A percentile compares a stretch with the other conserved stretches of the same genome.
Conservation (phyloP, 257 asterid genomes). For the Lithospermum erythrorhizon region DNA sequence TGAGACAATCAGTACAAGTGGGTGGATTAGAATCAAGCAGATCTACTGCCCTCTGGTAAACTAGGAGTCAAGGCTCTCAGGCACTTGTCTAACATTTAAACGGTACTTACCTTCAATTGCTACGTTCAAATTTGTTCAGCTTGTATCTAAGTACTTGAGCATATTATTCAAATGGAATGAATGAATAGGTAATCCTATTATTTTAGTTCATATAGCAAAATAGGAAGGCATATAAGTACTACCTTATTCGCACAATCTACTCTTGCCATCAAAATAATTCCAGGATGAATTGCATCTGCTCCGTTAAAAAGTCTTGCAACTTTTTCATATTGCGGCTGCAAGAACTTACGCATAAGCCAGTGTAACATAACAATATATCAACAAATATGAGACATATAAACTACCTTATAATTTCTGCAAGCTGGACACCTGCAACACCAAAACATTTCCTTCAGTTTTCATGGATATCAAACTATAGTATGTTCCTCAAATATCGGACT, state of each 20-base stretch:
- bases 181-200: not conserved
- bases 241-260: slow-evolving; percentile 94
- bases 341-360: slow-evolving; percentile 10
- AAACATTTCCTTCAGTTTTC: slow-evolving; percentile 12
- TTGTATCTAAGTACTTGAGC: not conserved
- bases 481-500: not conserved
- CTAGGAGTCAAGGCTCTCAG: too few species aligned
- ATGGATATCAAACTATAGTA: not conserved
- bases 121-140: not conserved
- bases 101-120: not conserved
- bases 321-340: slow-evolving; percentile 91
- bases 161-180: not conserved
- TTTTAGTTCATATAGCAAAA: not conserved
- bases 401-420: slow-evolving; percentile 93
- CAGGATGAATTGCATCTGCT: slow-evolving; percentile 79
- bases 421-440: slow-evolving; percentile 89
- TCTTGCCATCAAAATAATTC: slow-evolving; percentile 69
- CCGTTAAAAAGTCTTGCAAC: slow-evolving; percentile 91
- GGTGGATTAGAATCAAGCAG: too few species aligned
- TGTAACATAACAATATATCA: slow-evolving; percentile 5
- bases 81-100: too few species aligned
- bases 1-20: too few species aligned
- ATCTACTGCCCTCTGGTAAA: too few species aligned
- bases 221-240: slow-evolving; percentile 21
- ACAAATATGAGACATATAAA: slow-evolving; percentile 1